Base-by-base conservation (phyloP, 176 grass and related monocot species). In the Phyllostachys edulis region DNA sequence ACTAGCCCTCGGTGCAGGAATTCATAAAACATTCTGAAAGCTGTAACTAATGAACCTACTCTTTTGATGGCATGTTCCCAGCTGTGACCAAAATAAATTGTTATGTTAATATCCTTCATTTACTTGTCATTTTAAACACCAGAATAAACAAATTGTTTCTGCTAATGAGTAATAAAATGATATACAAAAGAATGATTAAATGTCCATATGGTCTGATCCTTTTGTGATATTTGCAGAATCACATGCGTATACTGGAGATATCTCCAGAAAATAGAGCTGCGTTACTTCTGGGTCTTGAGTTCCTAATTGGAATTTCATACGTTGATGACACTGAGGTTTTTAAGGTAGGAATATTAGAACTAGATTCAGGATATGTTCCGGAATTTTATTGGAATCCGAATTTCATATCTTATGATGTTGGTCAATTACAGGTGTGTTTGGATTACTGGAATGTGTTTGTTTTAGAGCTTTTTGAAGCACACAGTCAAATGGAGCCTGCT, bases 301-400 rank as follows among this genome's bases (percentile, higher is more conserved):
- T 94, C 88, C 93, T 99, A 42, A 99, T 94, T 78, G 88, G 93
- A 55, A 96, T 99, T 81, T 99, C 97, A 69, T 96, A 94, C 84
- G 97, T 99, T 80, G 97, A 99, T 84, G 93, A 99, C 84, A 99
- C 93, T 64, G 93, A 99, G 76, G 97, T 99, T 85, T 96, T 99
- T 66, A 99, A 99, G 97, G 93, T 99, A 92, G 65, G 63, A 42
- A 29, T 23, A 23, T 59, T 63, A 85, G 16, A 83, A 54, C 42
- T 77, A 80, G 63, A 67, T 88, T 85, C 23, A 5, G 72, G 39
- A 77, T 78, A 24, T 61, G 16, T 55, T 76, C 29, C n/a, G 62
- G n/a, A 47, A 24, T 75, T 52, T 21, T 80, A 20, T 26, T 51
- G 9, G 72, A 75, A n/a, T n/a, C n/a, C n/a, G n/a, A n/a, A 50